Evolutionary conservation across 2,329 filamentous ascomycete species (phyloP), one percentile per base, ranked within the genome.

Genomic region (Aspergillus puulaauensis): DNA sequence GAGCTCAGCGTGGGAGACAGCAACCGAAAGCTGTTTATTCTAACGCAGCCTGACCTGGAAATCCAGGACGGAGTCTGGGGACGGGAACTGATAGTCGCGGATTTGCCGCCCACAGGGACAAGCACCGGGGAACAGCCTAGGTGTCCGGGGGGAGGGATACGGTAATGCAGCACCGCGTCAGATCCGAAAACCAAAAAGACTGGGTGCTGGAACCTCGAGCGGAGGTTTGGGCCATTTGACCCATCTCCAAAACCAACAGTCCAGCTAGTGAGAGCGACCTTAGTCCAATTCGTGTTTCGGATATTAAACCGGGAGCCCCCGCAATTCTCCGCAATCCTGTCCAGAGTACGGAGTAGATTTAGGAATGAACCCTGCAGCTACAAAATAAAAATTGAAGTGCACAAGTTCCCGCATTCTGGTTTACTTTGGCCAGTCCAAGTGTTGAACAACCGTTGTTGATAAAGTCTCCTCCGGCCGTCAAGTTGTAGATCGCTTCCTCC

Each of bases 81-180:
- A 65, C 70, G 69, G 70, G 66, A 70, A 52, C 56, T 65, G 61
- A 47, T 12, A 43, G n/a, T 45, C 24, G 41, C 47, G 41, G 41
- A 69, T 67, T 53, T 70, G 65, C 69, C 68, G 68, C 61, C 39
- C 45, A 45, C 58, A 44, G 44, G 37, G 43, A 53, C 33, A 11
- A 19, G 27, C 31, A 19, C 27, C n/a, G 49, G 49, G 14, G 14
- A 21, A 52, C 50, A 48, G 15, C 33, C 19, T 15, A 41, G n/a
- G 51, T 50, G 17, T 57, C 55, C 37, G 17, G 11, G 41, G 39
- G 35, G 23, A n/a, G 23, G 4, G 7, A 52, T 21, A 55, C 56
- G 57, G 57, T 48, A 59, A 24, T 52, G 46, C 23, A 23, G 17
- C 27, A 21, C 35, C 46, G 33, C 23, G 24, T 39, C 31, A 45